phyloP scores from a whole-genome alignment of 345 rosid species.

The Eucalyptus coolabah region DNA sequence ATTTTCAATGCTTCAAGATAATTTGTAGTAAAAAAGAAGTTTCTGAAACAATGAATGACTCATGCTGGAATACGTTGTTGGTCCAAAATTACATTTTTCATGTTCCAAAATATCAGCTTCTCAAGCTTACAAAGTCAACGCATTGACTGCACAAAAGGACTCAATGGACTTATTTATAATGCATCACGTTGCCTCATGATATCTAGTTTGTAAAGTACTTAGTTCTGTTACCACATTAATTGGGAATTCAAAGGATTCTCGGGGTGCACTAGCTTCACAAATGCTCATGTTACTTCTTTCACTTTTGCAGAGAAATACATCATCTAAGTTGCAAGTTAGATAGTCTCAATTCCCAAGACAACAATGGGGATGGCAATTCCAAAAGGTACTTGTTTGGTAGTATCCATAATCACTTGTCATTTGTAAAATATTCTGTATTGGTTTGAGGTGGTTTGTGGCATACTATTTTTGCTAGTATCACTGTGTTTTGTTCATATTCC shows the following conservation, averaged over 20 bases:
- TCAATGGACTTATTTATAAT: not conserved
- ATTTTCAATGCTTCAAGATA: not conserved
- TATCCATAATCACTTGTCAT: not conserved
- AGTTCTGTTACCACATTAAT: not conserved
- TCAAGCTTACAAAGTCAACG: not conserved
- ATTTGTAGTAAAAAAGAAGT: not conserved
- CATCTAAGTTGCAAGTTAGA: conserved; percentile 37
- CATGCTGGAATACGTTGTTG: not conserved
- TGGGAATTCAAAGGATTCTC: not conserved
- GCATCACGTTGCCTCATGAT: not conserved
- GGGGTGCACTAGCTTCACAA: not conserved
- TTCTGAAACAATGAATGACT: not conserved
- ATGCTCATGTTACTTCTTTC: not conserved
- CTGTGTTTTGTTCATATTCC: not conserved
- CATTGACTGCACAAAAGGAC: not conserved
- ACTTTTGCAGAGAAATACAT: conserved; percentile 55
- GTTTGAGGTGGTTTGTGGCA: not conserved
- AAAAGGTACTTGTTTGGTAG: conserved; percentile 19
- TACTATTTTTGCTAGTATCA: not conserved
- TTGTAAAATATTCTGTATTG: not conserved
- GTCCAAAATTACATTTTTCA: not conserved
- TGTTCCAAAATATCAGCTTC: not conserved
- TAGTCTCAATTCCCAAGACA: conserved; percentile 15
- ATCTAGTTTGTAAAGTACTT: not conserved
- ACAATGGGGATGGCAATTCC: conserved; percentile 7